Evolutionary conservation across 2,329 filamentous ascomycete species (phyloP), one percentile per base, ranked within the genome.

Genomic region (Phoma sp.): DNA sequence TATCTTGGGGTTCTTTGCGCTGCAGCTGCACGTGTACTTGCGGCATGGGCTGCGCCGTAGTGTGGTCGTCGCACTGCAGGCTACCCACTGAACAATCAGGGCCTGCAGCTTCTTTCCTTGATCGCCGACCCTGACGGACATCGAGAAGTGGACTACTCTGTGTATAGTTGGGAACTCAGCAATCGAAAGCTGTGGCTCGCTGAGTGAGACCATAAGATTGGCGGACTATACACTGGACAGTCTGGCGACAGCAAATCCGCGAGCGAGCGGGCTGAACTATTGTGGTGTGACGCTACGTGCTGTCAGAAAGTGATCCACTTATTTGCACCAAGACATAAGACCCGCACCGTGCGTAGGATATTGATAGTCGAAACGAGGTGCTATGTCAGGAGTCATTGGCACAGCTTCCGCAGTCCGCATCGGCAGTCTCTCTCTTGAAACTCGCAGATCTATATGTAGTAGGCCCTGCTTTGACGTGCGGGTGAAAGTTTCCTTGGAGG

Each of bases 361-460:
- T 66, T 62, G 62, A 64, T 59, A 60, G 54, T 64, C 52, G 57
- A 62, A 68, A 65, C 58, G 50, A 45, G 58, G 60, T 55, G 49
- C 38, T 43, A 49, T 49, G 13, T 44, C 39, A 50, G 39, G 44
- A 50, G 52, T 42, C 55, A 47, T 51, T 50, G 52, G 52, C 58
- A 55, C 52, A 50, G 55, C 47, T 53, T 53, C 55, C 59, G 27
- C 58, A 49, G 49, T 45, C 59, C 49, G 56, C 61, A 60, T 36
- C 58, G 42, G 44, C 52, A 23, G 56, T 62, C 53, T 52, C 57
- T 61, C 58, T 51, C 59, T 64, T n/a, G 43, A 44, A 43, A 47
- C 38, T 49, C 44, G 52, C 47, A 43, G 53, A 38, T 60, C 58
- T 71, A 72, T 72, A 71, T 71, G 61, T 68, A 71, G 61, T 46